Percentiles rank a stretch among this genome's conserved stretches.
Conservation (phyloP, 2,329 filamentous ascomycete genomes). For the Epichloe sibirici region DNA sequence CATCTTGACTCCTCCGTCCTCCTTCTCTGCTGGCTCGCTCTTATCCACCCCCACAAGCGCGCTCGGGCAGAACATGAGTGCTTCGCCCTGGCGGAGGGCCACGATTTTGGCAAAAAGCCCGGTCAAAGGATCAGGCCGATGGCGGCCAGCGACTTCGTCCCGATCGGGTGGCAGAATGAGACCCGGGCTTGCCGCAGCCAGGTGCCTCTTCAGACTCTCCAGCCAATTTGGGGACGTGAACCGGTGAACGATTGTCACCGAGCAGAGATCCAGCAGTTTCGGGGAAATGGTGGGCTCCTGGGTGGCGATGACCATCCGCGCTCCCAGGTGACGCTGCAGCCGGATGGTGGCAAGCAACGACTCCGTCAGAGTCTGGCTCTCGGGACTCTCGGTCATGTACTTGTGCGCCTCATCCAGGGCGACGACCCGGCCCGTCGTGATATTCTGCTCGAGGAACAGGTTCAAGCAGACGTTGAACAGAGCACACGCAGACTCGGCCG, state of each 20-base stretch:
- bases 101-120: conserved; percentile 32
- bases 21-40: neutral
- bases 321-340: conserved; percentile 56
- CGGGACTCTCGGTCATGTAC: conserved; percentile 47
- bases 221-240: conserved; percentile 59
- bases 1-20: neutral
- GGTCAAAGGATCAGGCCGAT: neutral
- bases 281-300: conserved; percentile 66
- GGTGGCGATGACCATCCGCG: conserved; percentile 58
- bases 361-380: conserved; percentile 47
- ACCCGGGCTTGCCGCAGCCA: conserved; percentile 24
- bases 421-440: conserved; percentile 42
- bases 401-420: conserved; percentile 73
- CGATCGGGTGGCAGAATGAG: neutral
- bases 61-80: conserved; percentile 33
- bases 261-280: conserved; percentile 57
- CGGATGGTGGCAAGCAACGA: conserved; percentile 51
- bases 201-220: conserved; percentile 26
- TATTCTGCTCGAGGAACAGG: conserved; percentile 46
- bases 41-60: conserved; percentile 21
- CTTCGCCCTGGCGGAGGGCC: conserved; percentile 30
- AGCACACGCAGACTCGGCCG: conserved; percentile 51
- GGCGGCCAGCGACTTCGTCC: neutral
- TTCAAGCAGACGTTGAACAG: conserved; percentile 62
- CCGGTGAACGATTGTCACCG: conserved; percentile 58